A percentile compares a stretch with the other conserved stretches of the same genome.
Evolutionary conservation across 2,329 filamentous ascomycete genomes (phyloP).

Genomic region (Fusarium armeniacum): DNA sequence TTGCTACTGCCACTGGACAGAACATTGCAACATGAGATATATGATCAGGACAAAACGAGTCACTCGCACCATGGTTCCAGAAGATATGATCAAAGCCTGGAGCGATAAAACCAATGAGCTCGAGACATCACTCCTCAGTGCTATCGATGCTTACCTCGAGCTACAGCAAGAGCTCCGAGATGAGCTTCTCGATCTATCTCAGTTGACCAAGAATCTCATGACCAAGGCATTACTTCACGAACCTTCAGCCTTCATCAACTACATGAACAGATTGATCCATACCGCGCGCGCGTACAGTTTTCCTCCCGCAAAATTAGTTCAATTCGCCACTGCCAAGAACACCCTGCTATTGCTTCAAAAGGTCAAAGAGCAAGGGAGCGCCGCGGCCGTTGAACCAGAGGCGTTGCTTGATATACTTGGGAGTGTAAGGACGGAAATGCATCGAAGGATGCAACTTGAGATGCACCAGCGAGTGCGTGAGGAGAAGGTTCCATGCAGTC

Average conservation of each 20-base stretch:
- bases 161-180: constrained; percentile 3
- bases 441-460: constrained; percentile 3
- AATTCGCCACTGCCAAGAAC: background rate
- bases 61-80: background rate
- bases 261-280: background rate
- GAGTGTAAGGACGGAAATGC: constrained; percentile 1
- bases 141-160: background rate
- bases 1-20: constrained; percentile 7
- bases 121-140: background rate
- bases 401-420: background rate
- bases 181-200: background rate
- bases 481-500: constrained; percentile 1
- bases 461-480: constrained; percentile 11
- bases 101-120: background rate
- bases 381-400: background rate
- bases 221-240: background rate
- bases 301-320: background rate
- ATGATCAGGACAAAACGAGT: background rate
- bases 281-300: background rate
- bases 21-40: constrained; percentile 4
- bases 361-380: background rate
- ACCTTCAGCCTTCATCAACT: background rate
- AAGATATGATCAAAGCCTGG: constrained; percentile 2
- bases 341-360: background rate
- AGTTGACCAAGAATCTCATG: background rate